Conservation (phyloP, 192 early-diverging fungal genomes). For the Spizellomyces sp. region DNA sequence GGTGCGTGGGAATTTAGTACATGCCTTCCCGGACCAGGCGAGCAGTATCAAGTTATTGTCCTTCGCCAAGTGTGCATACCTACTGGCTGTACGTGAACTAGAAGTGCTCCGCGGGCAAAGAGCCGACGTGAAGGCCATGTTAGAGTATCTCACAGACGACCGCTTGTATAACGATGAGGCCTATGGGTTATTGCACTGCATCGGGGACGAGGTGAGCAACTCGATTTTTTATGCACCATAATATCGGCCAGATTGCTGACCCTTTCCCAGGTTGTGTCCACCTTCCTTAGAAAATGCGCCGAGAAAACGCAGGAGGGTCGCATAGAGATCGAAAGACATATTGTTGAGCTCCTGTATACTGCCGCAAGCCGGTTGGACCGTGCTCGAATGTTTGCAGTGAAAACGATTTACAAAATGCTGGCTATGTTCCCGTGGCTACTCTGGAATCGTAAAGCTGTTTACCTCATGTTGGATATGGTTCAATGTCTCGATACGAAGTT, state of each 20-base stretch:
- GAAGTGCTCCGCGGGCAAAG: slow-evolving; percentile 73
- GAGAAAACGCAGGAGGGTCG: not conserved
- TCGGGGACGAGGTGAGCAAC: slow-evolving; percentile 62
- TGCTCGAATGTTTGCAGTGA: slow-evolving; percentile 42
- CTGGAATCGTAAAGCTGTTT: slow-evolving; percentile 69
- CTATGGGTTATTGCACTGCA: slow-evolving; percentile 73
- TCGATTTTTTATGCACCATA: no score
- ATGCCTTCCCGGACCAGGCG: slow-evolving; percentile 58
- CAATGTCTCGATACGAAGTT: slow-evolving; percentile 30
- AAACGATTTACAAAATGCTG: slow-evolving; percentile 56
- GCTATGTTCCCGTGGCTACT: slow-evolving; percentile 78
- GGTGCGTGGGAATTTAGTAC: slow-evolving; percentile 57
- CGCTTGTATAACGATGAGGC: slow-evolving; percentile 77
- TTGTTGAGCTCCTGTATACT: slow-evolving; percentile 50
- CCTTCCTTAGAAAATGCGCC: slow-evolving; percentile 6
- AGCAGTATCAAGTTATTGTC: slow-evolving; percentile 62
- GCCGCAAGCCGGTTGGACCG: slow-evolving; percentile 65
- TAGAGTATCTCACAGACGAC: slow-evolving; percentile 85
- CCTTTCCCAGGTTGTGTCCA: not conserved
- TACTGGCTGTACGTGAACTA: slow-evolving; percentile 81
- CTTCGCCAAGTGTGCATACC: slow-evolving; percentile 76
- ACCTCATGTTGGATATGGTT: slow-evolving; percentile 80
- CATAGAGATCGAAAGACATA: slow-evolving; percentile 6
- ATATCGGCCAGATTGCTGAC: not conserved
- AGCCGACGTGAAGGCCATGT: slow-evolving; percentile 59